These are phyloP conservation scores for Shiraia sp. DNA, from an alignment of 2,329 filamentous ascomycete species.

Conservation along the genomic window DNA sequence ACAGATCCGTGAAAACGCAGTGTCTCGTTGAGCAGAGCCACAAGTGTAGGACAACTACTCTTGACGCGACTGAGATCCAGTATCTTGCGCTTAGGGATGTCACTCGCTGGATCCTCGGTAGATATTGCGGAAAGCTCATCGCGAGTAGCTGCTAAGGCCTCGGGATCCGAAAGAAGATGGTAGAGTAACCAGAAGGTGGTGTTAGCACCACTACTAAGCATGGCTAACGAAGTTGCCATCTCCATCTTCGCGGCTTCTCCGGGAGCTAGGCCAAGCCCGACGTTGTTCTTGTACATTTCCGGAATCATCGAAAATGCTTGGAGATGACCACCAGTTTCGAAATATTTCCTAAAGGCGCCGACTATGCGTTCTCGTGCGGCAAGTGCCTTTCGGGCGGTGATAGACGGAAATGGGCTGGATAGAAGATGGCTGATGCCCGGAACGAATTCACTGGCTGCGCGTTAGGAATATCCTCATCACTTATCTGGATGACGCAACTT, in stretches of 20 bases:
- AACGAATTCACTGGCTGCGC: slow-evolving; percentile 18
- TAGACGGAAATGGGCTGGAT: slow-evolving; percentile 20
- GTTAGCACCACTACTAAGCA: slow-evolving; percentile 48
- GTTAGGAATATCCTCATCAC: neutral
- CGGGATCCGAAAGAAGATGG: slow-evolving; percentile 41
- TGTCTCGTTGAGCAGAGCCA: slow-evolving; percentile 49
- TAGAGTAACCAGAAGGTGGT: slow-evolving; percentile 49
- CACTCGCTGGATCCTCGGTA: neutral
- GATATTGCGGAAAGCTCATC: slow-evolving; percentile 26
- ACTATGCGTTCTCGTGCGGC: slow-evolving; percentile 41
- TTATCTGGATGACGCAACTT: slow-evolving; percentile 2
- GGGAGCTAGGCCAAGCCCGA: slow-evolving; percentile 34
- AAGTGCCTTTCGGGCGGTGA: slow-evolving; percentile 41
- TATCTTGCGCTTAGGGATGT: slow-evolving; percentile 5
- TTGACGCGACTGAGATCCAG: slow-evolving; percentile 43
- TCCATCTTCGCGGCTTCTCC: slow-evolving; percentile 49
- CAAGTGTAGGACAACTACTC: slow-evolving; percentile 43
- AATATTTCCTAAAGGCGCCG: slow-evolving; percentile 46
- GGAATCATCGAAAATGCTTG: slow-evolving; percentile 44
- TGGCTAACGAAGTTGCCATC: slow-evolving; percentile 46
- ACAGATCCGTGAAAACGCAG: slow-evolving; percentile 47
- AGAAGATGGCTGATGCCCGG: slow-evolving; percentile 29
- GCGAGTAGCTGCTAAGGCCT: slow-evolving; percentile 35
- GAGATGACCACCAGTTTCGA: slow-evolving; percentile 44
- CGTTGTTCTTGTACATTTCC: slow-evolving; percentile 42